Percentiles rank a stretch among this genome's conserved stretches.
These are phyloP conservation scores for Priceomyces medius DNA, from an alignment of 805 yeast genomes.

Conservation along the genomic window DNA sequence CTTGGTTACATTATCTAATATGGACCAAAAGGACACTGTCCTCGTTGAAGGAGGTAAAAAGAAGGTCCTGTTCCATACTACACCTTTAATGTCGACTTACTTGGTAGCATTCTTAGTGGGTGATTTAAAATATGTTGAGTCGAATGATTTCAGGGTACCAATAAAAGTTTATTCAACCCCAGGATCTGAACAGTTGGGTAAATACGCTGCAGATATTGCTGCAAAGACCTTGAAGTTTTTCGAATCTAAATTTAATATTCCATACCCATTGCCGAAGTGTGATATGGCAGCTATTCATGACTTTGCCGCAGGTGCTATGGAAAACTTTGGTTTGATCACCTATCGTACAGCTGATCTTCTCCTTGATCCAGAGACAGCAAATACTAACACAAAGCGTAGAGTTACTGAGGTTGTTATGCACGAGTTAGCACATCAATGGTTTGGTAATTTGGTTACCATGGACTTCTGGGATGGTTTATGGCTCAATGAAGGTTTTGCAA, in stretches of 20 bases:
- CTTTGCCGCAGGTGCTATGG: constrained; percentile 88
- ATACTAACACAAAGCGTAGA: constrained; percentile 61
- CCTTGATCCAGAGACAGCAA: constrained; percentile 68
- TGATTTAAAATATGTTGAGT: constrained; percentile 72
- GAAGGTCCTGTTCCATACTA: constrained; percentile 63
- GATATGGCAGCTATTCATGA: constrained; percentile 83
- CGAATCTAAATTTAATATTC: constrained; percentile 69
- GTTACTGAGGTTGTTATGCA: constrained; percentile 86
- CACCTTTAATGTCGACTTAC: constrained; percentile 84
- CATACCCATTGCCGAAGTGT: constrained; percentile 77
- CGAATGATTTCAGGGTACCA: constrained; percentile 64
- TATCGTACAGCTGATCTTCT: constrained; percentile 75
- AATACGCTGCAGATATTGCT: constrained; percentile 70
- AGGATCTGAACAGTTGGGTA: constrained; percentile 70
- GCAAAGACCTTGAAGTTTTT: constrained; percentile 73
- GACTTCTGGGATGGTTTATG: constrained; percentile 91
- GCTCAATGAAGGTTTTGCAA: constrained; percentile 88
- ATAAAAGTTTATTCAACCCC: constrained; percentile 80
- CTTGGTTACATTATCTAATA: constrained; percentile 64
- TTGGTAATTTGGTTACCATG: constrained; percentile 87
- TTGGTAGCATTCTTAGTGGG: constrained; percentile 82
- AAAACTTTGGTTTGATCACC: constrained; percentile 79
- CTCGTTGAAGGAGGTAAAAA: constrained; percentile 45
- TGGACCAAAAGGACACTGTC: constrained; percentile 58
- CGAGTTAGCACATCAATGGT: constrained; percentile 92